Evolutionary conservation across 176 grass and related monocot species (phyloP).

Genomic region (Olyra latifolia): DNA sequence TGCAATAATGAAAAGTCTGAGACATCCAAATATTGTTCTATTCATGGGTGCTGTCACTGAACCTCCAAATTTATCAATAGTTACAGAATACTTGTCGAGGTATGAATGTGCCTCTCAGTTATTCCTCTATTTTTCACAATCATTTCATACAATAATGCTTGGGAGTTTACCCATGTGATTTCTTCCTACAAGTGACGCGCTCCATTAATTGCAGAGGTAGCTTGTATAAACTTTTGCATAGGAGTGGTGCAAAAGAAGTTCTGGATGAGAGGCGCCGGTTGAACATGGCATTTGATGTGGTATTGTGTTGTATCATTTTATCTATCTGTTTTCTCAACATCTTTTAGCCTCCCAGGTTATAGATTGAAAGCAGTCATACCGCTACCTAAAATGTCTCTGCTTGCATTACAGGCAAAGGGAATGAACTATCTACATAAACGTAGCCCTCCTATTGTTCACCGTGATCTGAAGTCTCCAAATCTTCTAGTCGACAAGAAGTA

Average conservation of each 20-base stretch:
- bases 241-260: constrained; percentile 72
- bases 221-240: constrained; percentile 89
- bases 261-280: constrained; percentile 92
- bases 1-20: constrained; percentile 87
- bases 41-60: constrained; percentile 95
- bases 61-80: constrained; percentile 79
- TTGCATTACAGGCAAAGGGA: constrained; percentile 80
- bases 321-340: background rate
- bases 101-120: constrained; percentile 34
- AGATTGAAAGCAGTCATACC: constrained; percentile 3
- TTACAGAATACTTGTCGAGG: constrained; percentile 96
- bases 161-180: constrained; percentile 3
- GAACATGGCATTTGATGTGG: constrained; percentile 98
- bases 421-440: constrained; percentile 98
- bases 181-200: background rate
- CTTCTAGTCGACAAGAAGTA: constrained; percentile 98
- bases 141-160: background rate
- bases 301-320: constrained; percentile 33
- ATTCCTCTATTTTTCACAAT: background rate
- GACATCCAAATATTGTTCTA: constrained; percentile 96
- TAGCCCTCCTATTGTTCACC: constrained; percentile 92
- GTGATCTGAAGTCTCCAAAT: constrained; percentile 99
- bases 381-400: constrained; percentile 34
- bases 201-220: constrained; percentile 74
- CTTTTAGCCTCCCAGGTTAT: background rate